phyloP scores from a whole-genome alignment of 2,329 filamentous ascomycete species.

The Botrytis fabae region DNA sequence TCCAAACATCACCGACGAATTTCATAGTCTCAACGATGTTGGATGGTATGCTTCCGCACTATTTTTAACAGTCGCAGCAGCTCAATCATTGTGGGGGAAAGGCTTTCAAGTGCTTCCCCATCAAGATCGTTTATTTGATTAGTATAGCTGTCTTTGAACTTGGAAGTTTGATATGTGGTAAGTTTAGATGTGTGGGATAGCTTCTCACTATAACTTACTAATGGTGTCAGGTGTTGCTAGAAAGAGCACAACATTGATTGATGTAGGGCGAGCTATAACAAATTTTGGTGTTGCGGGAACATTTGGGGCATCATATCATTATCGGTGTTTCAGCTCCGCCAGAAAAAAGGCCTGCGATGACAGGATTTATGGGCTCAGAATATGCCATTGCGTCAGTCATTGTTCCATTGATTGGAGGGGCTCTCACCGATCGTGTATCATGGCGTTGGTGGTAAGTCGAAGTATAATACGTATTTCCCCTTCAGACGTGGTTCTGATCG shows the following conservation, averaged over 20 bases:
- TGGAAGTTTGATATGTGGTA: slow-evolving; percentile 39
- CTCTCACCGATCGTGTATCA: slow-evolving; percentile 41
- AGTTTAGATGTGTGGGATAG: not conserved
- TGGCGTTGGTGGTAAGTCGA: slow-evolving; percentile 40
- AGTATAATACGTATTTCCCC: not conserved
- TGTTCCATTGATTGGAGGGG: slow-evolving; percentile 41
- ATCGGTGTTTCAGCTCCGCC: not conserved
- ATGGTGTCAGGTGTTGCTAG: slow-evolving; percentile 28
- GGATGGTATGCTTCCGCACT: slow-evolving; percentile 55
- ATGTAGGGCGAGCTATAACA: slow-evolving; percentile 39
- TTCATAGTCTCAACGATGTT: slow-evolving; percentile 42
- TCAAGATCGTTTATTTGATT: slow-evolving; percentile 35
- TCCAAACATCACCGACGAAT: slow-evolving; percentile 43
- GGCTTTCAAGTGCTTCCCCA: slow-evolving; percentile 32
- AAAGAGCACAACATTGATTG: slow-evolving; percentile 37
- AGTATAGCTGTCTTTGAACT: slow-evolving; percentile 41
- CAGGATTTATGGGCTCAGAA: slow-evolving; percentile 48
- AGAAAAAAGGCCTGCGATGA: not conserved
- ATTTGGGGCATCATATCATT: slow-evolving; percentile 40
- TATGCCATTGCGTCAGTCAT: slow-evolving; percentile 31
- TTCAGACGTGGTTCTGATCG: not conserved
- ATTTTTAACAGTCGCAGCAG: slow-evolving; percentile 47
- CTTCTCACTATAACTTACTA: not conserved
- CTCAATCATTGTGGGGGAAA: slow-evolving; percentile 30
- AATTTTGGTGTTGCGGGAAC: slow-evolving; percentile 37